Percentiles rank a stretch among this genome's conserved stretches.
phyloP scores from a whole-genome alignment of 208 protist genomes.

The Trypanosoma theileri region DNA sequence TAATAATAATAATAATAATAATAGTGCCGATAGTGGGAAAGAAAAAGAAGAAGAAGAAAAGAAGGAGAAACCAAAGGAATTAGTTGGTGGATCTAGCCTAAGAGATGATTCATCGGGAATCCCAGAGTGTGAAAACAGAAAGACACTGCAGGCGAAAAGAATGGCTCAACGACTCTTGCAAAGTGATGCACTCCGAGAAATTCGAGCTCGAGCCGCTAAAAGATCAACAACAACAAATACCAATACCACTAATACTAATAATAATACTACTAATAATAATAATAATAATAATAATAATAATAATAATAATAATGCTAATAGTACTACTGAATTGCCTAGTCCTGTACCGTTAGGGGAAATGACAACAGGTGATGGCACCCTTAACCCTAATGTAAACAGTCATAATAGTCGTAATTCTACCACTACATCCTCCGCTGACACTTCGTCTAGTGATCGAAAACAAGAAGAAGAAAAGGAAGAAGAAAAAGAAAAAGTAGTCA shows the following conservation, averaged over 20 bases:
- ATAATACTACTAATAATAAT: not conserved
- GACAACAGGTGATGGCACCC: not conserved
- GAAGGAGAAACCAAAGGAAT: not conserved
- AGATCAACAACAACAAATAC: too few relatives aligned
- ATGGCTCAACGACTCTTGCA: not conserved
- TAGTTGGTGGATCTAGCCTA: not conserved
- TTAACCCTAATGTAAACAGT: not conserved
- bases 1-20: not conserved
- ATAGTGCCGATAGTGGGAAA: not conserved
- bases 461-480: too few relatives aligned
- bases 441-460: not conserved
- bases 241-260: not conserved
- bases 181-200: not conserved
- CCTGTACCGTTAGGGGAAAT: not conserved
- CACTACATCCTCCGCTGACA: not conserved
- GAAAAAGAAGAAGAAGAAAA: not conserved
- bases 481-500: too few relatives aligned
- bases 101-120: too few relatives aligned
- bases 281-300: not conserved
- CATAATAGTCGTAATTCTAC: not conserved
- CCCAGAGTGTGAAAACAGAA: not conserved
- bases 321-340: not conserved
- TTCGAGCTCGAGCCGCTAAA: too few relatives aligned
- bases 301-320: not conserved
- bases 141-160: not conserved